Conservation (phyloP, 768 basidiomycete genomes). For the Lentinula sp. region DNA sequence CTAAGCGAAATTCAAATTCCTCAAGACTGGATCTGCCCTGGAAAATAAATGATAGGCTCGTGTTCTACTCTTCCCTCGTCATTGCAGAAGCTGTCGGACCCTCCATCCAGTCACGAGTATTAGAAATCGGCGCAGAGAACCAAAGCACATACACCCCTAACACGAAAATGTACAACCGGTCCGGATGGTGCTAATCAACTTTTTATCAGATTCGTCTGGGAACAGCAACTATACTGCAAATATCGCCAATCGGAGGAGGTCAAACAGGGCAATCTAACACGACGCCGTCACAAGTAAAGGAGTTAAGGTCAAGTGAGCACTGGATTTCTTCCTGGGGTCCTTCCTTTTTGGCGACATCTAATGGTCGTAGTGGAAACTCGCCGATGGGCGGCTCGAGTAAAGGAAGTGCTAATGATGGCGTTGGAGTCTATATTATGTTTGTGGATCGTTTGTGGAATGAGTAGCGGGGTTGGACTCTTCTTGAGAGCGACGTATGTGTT, state of each 20-base stretch:
- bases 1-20: no score
- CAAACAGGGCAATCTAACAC: constrained; percentile 27
- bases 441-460: background rate
- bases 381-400: constrained; percentile 19
- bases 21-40: no score
- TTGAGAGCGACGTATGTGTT: background rate
- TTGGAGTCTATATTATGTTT: background rate
- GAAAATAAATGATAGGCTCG: constrained; percentile 3
- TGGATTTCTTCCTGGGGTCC: background rate
- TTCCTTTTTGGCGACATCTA: constrained; percentile 52
- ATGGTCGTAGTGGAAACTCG: constrained; percentile 32
- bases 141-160: constrained; percentile 54
- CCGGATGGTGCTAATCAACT: constrained; percentile 70
- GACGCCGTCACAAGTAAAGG: constrained; percentile 26
- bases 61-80: constrained; percentile 70
- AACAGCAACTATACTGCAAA: constrained; percentile 47
- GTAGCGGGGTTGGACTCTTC: background rate
- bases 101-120: constrained; percentile 52
- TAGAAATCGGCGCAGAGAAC: constrained; percentile 53
- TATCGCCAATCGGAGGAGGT: constrained; percentile 40
- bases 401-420: background rate
- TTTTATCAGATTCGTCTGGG: constrained; percentile 53
- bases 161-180: constrained; percentile 56
- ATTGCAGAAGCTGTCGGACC: constrained; percentile 67
- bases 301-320: constrained; percentile 52